Evolutionary conservation across 148 eudicot species (phyloP).

Genomic region (Amaranthus palmeri): DNA sequence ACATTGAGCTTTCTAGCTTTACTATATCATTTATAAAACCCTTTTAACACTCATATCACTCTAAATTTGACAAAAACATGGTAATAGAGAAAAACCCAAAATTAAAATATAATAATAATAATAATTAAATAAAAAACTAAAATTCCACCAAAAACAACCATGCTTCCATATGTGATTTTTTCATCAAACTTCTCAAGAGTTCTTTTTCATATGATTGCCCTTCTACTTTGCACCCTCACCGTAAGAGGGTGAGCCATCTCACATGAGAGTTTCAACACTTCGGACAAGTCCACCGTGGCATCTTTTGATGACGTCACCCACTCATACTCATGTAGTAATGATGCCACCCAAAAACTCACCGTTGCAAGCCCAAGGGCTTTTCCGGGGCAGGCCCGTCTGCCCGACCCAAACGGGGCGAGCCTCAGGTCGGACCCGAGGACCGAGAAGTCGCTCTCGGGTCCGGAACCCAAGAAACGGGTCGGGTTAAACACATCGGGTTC

Average conservation of each 20-base stretch:
- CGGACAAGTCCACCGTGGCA: slow-evolving; percentile 47
- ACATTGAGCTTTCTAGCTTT: background rate
- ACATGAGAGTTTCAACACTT: slow-evolving; percentile 59
- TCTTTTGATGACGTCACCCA: slow-evolving; percentile 20
- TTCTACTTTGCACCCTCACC: slow-evolving; percentile 38
- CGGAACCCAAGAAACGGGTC: slow-evolving; percentile 30
- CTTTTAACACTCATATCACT: slow-evolving; percentile 13
- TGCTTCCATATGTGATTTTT: background rate
- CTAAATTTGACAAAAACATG: slow-evolving; percentile 11
- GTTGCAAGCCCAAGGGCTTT: slow-evolving; percentile 66
- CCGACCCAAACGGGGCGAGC: slow-evolving; percentile 86
- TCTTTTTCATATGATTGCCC: background rate
- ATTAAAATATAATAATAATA: background rate
- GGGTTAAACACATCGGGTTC: slow-evolving; percentile 48
- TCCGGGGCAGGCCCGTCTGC: slow-evolving; percentile 73
- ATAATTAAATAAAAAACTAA: background rate
- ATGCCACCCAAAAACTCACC: slow-evolving; percentile 66
- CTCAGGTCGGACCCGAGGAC: slow-evolving; percentile 63
- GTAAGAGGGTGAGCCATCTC: slow-evolving; percentile 75
- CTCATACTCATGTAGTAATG: slow-evolving; percentile 56
- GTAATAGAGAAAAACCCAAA: background rate
- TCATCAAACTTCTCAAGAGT: background rate
- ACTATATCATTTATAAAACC: background rate
- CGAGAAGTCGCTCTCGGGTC: slow-evolving; percentile 31
- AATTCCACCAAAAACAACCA: too few relatives aligned